Evolutionary conservation across 2,329 filamentous ascomycete genomes (phyloP), one percentile per base, ranked within the genome.

Genomic region (Penicillium sp.): DNA sequence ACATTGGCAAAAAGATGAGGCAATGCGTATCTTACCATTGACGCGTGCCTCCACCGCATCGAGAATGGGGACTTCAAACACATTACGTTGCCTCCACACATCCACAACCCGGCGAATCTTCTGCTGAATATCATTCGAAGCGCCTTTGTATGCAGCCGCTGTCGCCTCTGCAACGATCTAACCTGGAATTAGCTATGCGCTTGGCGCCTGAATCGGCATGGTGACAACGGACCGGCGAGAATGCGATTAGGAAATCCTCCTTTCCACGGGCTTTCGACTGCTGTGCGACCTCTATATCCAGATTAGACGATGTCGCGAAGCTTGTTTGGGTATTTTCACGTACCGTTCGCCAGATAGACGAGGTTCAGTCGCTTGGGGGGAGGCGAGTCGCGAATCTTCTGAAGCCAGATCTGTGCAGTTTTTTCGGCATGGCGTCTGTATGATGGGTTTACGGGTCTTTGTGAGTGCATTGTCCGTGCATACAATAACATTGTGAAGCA

Each of bases 261-360:
- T 96, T 97, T 63, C 90, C 88, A 37, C 94, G 89, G 50, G 91
- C 94, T 77, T 96, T 96, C 24, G 93, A 96, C 73, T 98, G 95
- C 74, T 99, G 95, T 22, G 92, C 90, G 59, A 99, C 93, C 82
- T 99, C 95, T 95, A 62, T 36, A 70, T 55, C 24, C 24, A 46
- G 46, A 50, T 75, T 59, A 75, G 69, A 41, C 49, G 52, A 57
- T 53, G 37, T 63, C 46, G 18, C 37, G 4, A 37, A 36, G 35
- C 31, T 14, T 19, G 54, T 43, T 16, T 36, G 24, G n/a, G 56
- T 24, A 24, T 24, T 27, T 47, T 54, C 22, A 83, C 37, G 72
- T 82, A 95, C 92, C 92, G 76, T 99, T 99, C 63, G 93, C 93
- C 57, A 99, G 88, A 75, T 99, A 99, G 63, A 99, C 86, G 64